Base-by-base conservation (phyloP, 192 early-diverging fungal genomes). In the Coemansia sp. region DNA sequence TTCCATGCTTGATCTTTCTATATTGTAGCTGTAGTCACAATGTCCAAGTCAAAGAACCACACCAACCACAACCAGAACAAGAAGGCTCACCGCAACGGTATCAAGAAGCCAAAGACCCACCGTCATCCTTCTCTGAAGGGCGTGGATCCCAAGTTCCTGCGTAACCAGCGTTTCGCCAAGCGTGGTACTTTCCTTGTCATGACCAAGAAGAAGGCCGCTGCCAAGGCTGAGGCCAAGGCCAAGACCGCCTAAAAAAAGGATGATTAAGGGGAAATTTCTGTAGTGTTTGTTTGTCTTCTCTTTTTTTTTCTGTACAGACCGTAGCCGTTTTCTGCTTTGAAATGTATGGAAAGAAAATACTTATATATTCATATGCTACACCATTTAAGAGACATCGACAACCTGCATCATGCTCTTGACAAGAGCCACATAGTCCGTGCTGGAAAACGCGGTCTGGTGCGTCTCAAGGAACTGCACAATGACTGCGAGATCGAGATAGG, bases 31-130 rank as follows among this genome's bases (percentile, higher is more conserved):
- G 69, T 72, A 77, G 75, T 72, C 66, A 74, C 66, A 84, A 92
- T 92, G 92, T 76, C 93, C 85, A 94, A 94, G 86, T 91, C 90
- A 64, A 94, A 95, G 94, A 99, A 99, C 91, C 96, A 98, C 91
- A 98, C 97, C 87, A 98, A 97, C 91, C 96, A 98, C 94, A 98
- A 98, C 92, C 97, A 99, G 88, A 97, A 91, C 90, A 88, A 87
- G 84, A 98, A 99, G 93, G 96, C 95, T 88, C 98, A 99, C 93
- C 94, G 96, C 78, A 98, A 98, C 88, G 98, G 98, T 87, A 96
- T 99, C 88, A 97, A 95, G 89, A 97, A 97, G 91, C 91, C 94
- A 56, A 92, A 93, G 88, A 78, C 84, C 51, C 80, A 95, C 87
- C 88, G 90, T 67, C 87, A 94, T 82, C 90, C 91, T 74, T 96